Evolutionary conservation across 768 basidiomycete species (phyloP).

Genomic region (Tephrocybe rancida): DNA sequence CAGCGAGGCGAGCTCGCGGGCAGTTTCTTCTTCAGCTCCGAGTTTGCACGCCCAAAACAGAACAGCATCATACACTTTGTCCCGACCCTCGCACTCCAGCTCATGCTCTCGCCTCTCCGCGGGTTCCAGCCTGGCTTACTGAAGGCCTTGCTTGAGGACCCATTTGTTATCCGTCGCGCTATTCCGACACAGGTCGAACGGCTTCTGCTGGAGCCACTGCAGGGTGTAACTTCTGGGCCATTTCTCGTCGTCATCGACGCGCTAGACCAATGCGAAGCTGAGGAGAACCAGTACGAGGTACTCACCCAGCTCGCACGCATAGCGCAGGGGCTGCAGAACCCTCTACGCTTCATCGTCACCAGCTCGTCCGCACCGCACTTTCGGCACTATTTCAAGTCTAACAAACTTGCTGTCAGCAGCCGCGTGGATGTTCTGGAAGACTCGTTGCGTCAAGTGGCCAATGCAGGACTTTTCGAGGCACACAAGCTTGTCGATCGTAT

Average conservation of each 20-base stretch:
- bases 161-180: neutral
- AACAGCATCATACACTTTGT: neutral
- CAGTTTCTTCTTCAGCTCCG: neutral
- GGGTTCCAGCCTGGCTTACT: neutral
- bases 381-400: too few relatives aligned
- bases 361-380: too few relatives aligned
- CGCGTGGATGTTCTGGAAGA: too few relatives aligned
- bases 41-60: neutral
- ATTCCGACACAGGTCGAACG: neutral
- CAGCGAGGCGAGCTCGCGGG: neutral
- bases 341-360: neutral
- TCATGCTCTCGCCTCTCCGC: neutral
- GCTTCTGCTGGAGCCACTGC: neutral
- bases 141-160: neutral
- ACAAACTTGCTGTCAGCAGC: too few relatives aligned
- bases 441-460: too few relatives aligned
- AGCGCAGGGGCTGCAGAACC: neutral
- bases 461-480: too few relatives aligned
- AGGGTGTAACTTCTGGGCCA: neutral
- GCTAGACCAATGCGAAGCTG: too few relatives aligned
- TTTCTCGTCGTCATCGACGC: neutral
- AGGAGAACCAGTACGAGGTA: too few relatives aligned
- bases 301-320: too few relatives aligned
- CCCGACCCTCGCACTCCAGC: neutral
- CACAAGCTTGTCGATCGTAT: too few relatives aligned